Evolutionary conservation across 2,329 filamentous ascomycete genomes (phyloP), one percentile per base, ranked within the genome.

Genomic region (Parascedosporium putredinis): DNA sequence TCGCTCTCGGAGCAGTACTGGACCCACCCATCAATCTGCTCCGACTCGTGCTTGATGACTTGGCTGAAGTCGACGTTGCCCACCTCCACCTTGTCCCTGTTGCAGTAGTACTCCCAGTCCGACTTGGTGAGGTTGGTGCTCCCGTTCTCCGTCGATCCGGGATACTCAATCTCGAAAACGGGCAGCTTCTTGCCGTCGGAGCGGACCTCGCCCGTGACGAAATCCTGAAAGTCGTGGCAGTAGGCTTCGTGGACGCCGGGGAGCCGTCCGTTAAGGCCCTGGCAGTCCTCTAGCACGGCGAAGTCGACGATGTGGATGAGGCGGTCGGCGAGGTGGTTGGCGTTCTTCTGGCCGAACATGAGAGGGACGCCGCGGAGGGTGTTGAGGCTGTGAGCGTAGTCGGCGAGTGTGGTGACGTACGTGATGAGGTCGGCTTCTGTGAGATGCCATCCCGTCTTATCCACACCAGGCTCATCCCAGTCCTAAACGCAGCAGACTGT

Each of bases 231-330:
- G 42, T 59, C 56, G 40, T 53, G 52, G 53, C 62, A 65, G 38
- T 63, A 63, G 16, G 53, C 56, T 45, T 54, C 58, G 34, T 60
- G 58, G 25, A 59, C 54, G 24, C 52, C 53, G 14, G 50, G 46
- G 8, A 45, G 45, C 18, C 54, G 51, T 16, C 50, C 50, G 23
- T 50, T 42, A 3, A 42, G 24, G 5, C 47, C 51, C 12, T 54
- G 49, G 51, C 60, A 71, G 56, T 66, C 56, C 53, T 70, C 54
- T 56, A 69, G 55, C 52, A 68, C 55, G 25, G 62, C 62, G 51
- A 65, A 65, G 52, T 65, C 63, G 18, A 63, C 56, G n/a, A 50
- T 47, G 22, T 51, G 53, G 23, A 57, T 54, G 3, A 65, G 57
- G 23, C 55, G 47, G 2, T 52, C 23, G 18, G 61, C 58, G 29